A percentile compares a stretch with the other conserved stretches of the same genome.
phyloP scores from a whole-genome alignment of 2,329 filamentous ascomycete species.

The Iodosphaeria phyllophila region DNA sequence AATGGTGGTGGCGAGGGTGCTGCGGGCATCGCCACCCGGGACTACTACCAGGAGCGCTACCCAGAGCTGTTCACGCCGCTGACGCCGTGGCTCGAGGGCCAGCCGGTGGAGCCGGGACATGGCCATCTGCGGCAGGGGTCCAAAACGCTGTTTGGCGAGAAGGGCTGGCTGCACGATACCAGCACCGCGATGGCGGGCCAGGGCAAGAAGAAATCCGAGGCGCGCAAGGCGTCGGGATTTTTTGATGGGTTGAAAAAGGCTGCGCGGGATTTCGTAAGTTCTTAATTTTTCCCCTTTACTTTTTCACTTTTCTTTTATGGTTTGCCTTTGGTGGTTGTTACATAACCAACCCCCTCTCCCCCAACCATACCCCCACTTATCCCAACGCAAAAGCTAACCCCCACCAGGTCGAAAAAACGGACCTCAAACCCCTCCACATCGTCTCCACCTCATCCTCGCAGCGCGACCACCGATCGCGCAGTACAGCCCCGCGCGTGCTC shows the following conservation, averaged over 20 bases:
- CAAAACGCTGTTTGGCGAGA: constrained; percentile 34
- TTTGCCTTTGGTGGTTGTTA: not conserved
- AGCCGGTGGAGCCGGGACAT: no score
- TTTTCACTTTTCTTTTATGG: not conserved
- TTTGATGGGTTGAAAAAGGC: constrained; percentile 20
- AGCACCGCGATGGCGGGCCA: constrained; percentile 4
- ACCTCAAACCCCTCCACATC: constrained; percentile 14
- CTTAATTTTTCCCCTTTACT: no score
- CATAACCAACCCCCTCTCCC: not conserved
- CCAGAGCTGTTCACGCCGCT: constrained; percentile 9
- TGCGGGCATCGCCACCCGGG: no score
- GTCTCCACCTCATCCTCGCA: not conserved
- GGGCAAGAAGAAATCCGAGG: constrained; percentile 5
- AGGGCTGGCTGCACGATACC: constrained; percentile 35
- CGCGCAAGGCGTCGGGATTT: constrained; percentile 7
- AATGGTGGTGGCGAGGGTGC: no score
- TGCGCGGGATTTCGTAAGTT: constrained; percentile 32
- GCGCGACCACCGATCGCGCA: constrained; percentile 9
- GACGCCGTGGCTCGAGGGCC: constrained; percentile 10
- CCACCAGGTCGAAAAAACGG: constrained; percentile 12
- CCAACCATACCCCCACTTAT: not conserved
- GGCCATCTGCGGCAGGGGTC: constrained; percentile 15
- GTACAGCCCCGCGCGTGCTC: constrained; percentile 18
- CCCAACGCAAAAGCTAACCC: no score
- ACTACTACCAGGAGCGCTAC: constrained; percentile 1